Evolutionary conservation across 2,329 filamentous ascomycete genomes (phyloP), one percentile per base, ranked within the genome.

Genomic region (Cladosporium halotolerans): DNA sequence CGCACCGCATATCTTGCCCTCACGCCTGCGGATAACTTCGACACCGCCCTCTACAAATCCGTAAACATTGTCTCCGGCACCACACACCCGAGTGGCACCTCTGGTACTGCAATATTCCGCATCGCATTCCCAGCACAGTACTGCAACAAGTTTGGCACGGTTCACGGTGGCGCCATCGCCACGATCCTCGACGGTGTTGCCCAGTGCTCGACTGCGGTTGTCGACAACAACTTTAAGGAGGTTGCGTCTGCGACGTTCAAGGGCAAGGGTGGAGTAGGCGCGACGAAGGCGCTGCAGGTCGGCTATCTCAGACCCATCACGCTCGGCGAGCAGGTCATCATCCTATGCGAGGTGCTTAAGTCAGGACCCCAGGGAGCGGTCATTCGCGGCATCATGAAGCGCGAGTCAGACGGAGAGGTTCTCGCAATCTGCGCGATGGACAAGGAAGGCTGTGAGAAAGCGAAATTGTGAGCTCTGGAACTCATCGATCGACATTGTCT

Each of bases 101-200:
- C 50, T 5, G 46, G 40, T 14, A 58, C 33, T 1, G 54, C 53
- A 18, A 44, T 34, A 11, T 61, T 57, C 56, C 44, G 53, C 31
- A 44, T 57, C 38, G 53, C 32, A 9, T 52, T 61, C 32, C 40
- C 57, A 1, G 13, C 47, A 2, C 41, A 45, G 31, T 58, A 45
- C 50, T 53, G 56, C 44, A 60, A 61, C 45, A 53, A 58, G 39
- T 28, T 54, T 11, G 48, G 53, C 9, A 56, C 51, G 2, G 55
- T 55, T 9, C 54, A 58, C 23, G 59, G 57, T 14, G 59, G 59
- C 23, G 59, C 59, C 14, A 55, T 60, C 39, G 55, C 57, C 34
- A 56, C 54, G 14, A 50, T 60, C 3, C 55, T 60, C 31, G 58
- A 60, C 14, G 55, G 57, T 10, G 28, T 59, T 11, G 57, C 58